Evolutionary conservation across 192 early-diverging fungal genomes (phyloP).

Genomic region (Entophlyctis helioformis): DNA sequence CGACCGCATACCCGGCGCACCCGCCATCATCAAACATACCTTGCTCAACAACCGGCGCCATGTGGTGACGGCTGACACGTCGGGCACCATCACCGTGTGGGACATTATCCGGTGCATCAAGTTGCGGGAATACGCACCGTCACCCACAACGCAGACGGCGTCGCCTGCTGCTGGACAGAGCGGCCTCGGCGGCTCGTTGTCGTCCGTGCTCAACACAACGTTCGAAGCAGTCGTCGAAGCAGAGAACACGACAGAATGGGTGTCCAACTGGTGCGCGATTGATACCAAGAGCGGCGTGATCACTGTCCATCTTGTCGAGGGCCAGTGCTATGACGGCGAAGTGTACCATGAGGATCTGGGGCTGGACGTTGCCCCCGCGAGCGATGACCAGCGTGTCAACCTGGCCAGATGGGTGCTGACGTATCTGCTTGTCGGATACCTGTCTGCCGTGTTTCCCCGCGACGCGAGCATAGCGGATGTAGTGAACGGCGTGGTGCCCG

Average conservation of each 20-base stretch:
- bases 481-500: too few species aligned
- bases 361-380: conserved; percentile 22
- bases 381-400: conserved; percentile 68
- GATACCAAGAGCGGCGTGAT: conserved; percentile 82
- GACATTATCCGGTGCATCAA: conserved; percentile 69
- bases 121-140: conserved; percentile 12
- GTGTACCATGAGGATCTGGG: conserved; percentile 78
- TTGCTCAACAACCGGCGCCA: conserved; percentile 80
- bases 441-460: too few species aligned
- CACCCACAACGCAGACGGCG: too few species aligned
- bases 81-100: conserved; percentile 74
- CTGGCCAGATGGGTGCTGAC: conserved; percentile 75
- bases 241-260: conserved; percentile 57
- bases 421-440: conserved; percentile 66
- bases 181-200: too few species aligned
- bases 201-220: background rate
- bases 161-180: too few species aligned
- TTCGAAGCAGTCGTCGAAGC: conserved; percentile 40
- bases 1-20: conserved; percentile 2
- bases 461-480: too few species aligned
- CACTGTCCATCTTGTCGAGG: conserved; percentile 78
- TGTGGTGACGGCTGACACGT: conserved; percentile 74
- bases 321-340: conserved; percentile 73
- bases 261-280: conserved; percentile 87
- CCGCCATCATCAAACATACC: conserved; percentile 52